A percentile compares a stretch with the other conserved stretches of the same genome.
These are phyloP conservation scores for Gossypioides kirkii DNA, from an alignment of 345 rosid genomes.

Conservation along the genomic window DNA sequence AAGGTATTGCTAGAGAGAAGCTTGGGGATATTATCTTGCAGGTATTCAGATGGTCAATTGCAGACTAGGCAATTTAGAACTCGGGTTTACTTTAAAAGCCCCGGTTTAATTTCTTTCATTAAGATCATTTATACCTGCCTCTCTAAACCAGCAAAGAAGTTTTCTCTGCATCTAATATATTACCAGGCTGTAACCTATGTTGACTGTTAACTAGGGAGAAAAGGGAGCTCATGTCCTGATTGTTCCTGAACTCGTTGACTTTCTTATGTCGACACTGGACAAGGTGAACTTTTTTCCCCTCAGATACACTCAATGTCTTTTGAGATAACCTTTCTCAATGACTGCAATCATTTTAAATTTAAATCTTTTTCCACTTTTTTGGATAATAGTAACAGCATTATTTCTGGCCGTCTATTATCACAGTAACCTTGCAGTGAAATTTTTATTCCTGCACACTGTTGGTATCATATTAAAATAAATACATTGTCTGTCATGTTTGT, in stretches of 20 bases:
- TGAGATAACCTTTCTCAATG: background rate
- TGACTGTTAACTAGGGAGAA: constrained; percentile 49
- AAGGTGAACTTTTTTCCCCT: constrained; percentile 41
- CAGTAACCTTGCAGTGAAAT: background rate
- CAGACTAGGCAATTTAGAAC: background rate
- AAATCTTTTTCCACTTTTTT: background rate
- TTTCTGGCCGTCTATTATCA: background rate
- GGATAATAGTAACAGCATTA: background rate
- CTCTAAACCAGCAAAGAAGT: background rate
- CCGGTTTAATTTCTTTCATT: background rate
- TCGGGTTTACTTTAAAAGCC: background rate
- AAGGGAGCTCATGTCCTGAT: constrained; percentile 81
- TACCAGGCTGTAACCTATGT: background rate
- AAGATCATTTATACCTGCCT: background rate
- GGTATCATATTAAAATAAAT: background rate
- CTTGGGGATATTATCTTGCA: constrained; percentile 86
- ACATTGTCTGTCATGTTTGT: background rate
- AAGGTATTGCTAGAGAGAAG: constrained; percentile 82
- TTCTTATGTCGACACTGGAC: constrained; percentile 63
- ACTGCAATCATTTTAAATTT: background rate
- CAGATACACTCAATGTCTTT: background rate
- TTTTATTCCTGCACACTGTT: background rate
- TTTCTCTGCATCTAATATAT: background rate
- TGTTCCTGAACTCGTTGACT: constrained; percentile 86
- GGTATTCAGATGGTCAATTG: constrained; percentile 31